A percentile compares a stretch with the other conserved stretches of the same genome.
Evolutionary conservation across 2,329 filamentous ascomycete species (phyloP).

Genomic region (Colletotrichum destructivum): DNA sequence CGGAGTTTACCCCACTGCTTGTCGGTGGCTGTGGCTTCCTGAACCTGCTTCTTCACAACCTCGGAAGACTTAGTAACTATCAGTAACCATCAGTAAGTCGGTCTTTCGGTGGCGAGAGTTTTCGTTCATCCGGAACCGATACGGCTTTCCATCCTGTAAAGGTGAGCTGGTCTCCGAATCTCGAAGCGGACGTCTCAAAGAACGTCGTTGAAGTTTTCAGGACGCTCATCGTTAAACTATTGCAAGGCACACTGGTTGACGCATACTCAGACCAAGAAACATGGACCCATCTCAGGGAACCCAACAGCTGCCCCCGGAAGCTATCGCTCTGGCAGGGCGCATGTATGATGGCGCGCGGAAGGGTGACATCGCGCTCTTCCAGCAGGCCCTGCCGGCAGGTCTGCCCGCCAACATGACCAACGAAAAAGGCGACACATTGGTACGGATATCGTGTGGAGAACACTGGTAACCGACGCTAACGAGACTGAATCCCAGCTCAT

Average conservation of each 20-base stretch:
- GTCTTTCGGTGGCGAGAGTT: not conserved
- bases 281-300: slow-evolving; percentile 21
- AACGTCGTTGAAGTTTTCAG: not conserved
- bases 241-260: not conserved
- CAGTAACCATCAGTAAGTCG: not conserved
- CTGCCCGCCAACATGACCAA: slow-evolving; percentile 81
- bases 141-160: not conserved
- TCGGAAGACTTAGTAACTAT: not conserved
- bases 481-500: slow-evolving; percentile 67
- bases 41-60: not conserved
- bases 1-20: slow-evolving; percentile 13
- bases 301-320: slow-evolving; percentile 70
- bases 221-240: too few relatives aligned
- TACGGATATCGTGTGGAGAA: slow-evolving; percentile 50
- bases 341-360: slow-evolving; percentile 78
- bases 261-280: not conserved
- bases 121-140: not conserved
- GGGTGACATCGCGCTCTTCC: slow-evolving; percentile 71
- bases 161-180: not conserved
- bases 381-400: slow-evolving; percentile 75
- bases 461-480: not conserved
- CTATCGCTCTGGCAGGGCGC: slow-evolving; percentile 74
- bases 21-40: not conserved
- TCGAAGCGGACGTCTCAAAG: not conserved
- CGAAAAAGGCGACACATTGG: slow-evolving; percentile 80